A percentile compares a stretch with the other conserved stretches of the same genome.
phyloP scores from a whole-genome alignment of 2,329 filamentous ascomycete genomes.

The Monilinia laxa region DNA sequence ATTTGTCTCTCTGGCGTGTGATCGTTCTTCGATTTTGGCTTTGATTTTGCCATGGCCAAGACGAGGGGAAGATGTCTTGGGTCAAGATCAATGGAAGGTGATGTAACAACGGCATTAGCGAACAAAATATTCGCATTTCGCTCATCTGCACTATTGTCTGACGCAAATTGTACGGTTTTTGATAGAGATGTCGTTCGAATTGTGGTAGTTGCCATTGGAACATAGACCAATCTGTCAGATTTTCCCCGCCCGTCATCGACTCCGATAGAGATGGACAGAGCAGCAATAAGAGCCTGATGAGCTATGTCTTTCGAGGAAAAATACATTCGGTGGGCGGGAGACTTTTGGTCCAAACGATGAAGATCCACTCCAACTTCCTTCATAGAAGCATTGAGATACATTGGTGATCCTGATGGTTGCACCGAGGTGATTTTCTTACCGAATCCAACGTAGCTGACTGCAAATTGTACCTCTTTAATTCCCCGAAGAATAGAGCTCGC shows the following conservation, averaged over 20 bases:
- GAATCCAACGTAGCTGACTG: constrained; percentile 84
- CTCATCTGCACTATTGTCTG: constrained; percentile 71
- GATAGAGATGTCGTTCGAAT: constrained; percentile 92
- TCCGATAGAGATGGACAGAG: constrained; percentile 87
- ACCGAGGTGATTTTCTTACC: constrained; percentile 74
- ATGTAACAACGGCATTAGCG: constrained; percentile 93
- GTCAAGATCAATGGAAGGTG: constrained; percentile 88
- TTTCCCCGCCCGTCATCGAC: constrained; percentile 86
- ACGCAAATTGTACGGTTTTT: constrained; percentile 81
- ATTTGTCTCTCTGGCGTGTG: constrained; percentile 56
- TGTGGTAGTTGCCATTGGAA: constrained; percentile 96
- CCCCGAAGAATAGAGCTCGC: constrained; percentile 85
- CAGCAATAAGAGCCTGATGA: constrained; percentile 89
- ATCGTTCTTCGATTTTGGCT: constrained; percentile 46
- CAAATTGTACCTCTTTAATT: constrained; percentile 95
- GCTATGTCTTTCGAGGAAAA: constrained; percentile 90
- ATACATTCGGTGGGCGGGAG: constrained; percentile 96
- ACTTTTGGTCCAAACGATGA: constrained; percentile 85
- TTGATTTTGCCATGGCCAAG: constrained; percentile 68
- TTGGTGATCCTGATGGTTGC: constrained; percentile 64
- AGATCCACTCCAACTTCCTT: constrained; percentile 95
- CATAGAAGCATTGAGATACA: constrained; percentile 85
- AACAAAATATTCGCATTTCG: constrained; percentile 95
- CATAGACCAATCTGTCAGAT: constrained; percentile 83
- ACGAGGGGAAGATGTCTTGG: constrained; percentile 87